A percentile compares a stretch with the other conserved stretches of the same genome.
Evolutionary conservation across 352 stramenopile species (phyloP).

Genomic region (Pelagophyceae sp.): DNA sequence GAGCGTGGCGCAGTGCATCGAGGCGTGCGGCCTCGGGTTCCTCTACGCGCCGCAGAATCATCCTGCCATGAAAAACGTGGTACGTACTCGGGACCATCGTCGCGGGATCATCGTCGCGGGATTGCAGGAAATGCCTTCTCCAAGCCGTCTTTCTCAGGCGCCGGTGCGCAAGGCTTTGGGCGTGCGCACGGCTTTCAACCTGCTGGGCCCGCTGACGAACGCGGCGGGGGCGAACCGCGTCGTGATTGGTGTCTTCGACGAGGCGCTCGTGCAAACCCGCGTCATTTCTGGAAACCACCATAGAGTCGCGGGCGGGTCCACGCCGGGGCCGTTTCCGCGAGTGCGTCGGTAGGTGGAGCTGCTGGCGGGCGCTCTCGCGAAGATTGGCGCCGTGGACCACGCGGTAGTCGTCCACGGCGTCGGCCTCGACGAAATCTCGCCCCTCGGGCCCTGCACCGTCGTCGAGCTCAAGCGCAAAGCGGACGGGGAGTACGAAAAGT

Average conservation of each 20-base stretch:
- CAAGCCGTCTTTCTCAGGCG: too few relatives aligned
- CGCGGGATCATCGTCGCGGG: too few relatives aligned
- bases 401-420: conserved; percentile 94
- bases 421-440: conserved; percentile 96
- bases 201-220: conserved; percentile 95
- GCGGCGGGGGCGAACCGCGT: conserved; percentile 81
- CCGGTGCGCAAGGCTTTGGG: conserved; percentile 88
- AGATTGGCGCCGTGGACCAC: conserved; percentile 87
- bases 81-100: too few relatives aligned
- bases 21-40: conserved; percentile 84
- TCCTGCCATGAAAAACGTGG: conserved; percentile 86
- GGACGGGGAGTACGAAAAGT: conserved; percentile 48
- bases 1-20: conserved; percentile 79
- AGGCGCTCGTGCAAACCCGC: conserved; percentile 79
- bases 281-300: conserved; percentile 59
- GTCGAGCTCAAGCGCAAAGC: conserved; percentile 43
- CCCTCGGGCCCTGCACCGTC: conserved; percentile 72
- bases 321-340: conserved; percentile 5
- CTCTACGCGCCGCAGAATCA: conserved; percentile 95
- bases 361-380: conserved; percentile 53
- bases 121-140: too few relatives aligned
- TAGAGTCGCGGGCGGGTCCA: background rate
- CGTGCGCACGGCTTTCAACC: conserved; percentile 94
- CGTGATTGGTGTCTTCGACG: conserved; percentile 97
- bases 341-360: too few relatives aligned